A percentile compares a stretch with the other conserved stretches of the same genome.
These are phyloP conservation scores for Hippophae rhamnoides DNA, from an alignment of 306 rosid species.

Conservation along the genomic window DNA sequence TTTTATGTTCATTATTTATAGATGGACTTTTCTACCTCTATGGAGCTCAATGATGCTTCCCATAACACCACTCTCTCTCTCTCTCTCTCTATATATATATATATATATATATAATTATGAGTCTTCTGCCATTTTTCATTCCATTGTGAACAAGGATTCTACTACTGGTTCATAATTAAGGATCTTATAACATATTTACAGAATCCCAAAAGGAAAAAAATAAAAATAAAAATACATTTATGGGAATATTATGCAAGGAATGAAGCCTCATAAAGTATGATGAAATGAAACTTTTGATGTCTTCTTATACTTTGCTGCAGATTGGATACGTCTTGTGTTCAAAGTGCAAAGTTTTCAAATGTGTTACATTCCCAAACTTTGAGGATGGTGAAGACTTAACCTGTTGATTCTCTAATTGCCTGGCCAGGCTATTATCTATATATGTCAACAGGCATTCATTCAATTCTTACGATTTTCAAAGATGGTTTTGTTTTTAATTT, in stretches of 20 bases:
- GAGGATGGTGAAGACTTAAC: constrained; percentile 40
- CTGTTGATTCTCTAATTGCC: constrained; percentile 12
- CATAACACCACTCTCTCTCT: too few relatives aligned
- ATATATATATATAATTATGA: too few relatives aligned
- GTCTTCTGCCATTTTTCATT: too few relatives aligned
- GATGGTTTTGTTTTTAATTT: not conserved
- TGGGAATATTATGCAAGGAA: not conserved
- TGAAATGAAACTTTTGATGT: not conserved
- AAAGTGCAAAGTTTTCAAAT: constrained; percentile 76
- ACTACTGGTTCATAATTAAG: too few relatives aligned
- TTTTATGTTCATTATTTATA: too few relatives aligned
- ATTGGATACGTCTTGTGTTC: constrained; percentile 67
- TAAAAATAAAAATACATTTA: not conserved
- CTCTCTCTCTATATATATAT: too few relatives aligned
- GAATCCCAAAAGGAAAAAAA: too few relatives aligned
- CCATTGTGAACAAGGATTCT: too few relatives aligned
- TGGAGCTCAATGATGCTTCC: too few relatives aligned
- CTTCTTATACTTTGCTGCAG: constrained; percentile 28
- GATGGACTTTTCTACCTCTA: too few relatives aligned
- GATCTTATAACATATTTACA: too few relatives aligned
- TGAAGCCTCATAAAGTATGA: not conserved
- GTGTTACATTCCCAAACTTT: constrained; percentile 75
- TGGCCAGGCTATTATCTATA: not conserved
- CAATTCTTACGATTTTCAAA: not conserved
- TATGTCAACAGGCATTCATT: not conserved